A percentile compares a stretch with the other conserved stretches of the same genome.
phyloP scores from a whole-genome alignment of 306 rosid species.

The Prunus mira region DNA sequence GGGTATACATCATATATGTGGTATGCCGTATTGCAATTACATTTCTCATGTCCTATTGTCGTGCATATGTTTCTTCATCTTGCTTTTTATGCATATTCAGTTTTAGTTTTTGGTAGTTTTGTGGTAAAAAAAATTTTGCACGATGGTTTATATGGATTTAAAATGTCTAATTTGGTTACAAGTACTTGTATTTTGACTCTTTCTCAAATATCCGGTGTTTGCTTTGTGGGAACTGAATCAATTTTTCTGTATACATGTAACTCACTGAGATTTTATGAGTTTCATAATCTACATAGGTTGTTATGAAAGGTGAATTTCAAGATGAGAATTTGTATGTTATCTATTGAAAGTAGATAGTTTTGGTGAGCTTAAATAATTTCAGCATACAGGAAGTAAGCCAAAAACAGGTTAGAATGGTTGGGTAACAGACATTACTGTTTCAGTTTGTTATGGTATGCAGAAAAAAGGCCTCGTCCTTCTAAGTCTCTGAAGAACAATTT shows the following conservation, averaged over 20 bases:
- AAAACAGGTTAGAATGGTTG: background rate
- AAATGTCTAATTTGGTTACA: background rate
- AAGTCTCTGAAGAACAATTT: background rate
- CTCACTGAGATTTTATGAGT: background rate
- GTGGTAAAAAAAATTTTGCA: background rate
- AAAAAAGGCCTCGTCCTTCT: background rate
- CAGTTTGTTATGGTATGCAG: background rate
- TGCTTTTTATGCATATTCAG: background rate
- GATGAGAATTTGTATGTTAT: background rate
- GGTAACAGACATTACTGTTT: background rate
- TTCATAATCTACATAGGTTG: background rate
- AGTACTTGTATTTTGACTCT: background rate
- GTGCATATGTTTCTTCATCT: background rate
- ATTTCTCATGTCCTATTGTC: conserved; percentile 6
- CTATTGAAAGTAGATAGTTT: background rate
- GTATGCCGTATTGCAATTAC: conserved; percentile 31
- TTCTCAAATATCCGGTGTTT: background rate
- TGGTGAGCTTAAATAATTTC: background rate
- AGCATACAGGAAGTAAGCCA: background rate
- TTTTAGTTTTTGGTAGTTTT: conserved; percentile 3
- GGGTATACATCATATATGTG: conserved; percentile 40
- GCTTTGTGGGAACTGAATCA: background rate
- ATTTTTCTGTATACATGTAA: background rate
- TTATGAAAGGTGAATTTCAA: background rate
- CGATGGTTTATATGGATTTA: background rate